Evolutionary conservation across 345 rosid species (phyloP).

Genomic region (Jatropha curcas): DNA sequence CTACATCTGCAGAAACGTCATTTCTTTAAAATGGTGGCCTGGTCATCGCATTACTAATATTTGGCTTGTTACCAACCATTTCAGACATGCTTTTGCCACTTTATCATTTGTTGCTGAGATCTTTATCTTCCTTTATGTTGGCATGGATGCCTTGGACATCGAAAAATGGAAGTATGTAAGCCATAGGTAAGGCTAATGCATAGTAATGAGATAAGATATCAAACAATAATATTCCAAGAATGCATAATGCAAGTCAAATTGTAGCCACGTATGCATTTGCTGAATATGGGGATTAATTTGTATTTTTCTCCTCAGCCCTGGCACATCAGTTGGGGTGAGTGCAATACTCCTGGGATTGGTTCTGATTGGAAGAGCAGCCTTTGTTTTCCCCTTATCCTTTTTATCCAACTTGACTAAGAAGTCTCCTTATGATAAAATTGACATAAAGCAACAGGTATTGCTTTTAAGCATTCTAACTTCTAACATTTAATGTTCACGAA

Average conservation of each 20-base stretch:
- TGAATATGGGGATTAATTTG: background rate
- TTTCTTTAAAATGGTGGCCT: background rate
- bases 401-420: conserved; percentile 84
- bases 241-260: background rate
- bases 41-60: conserved; percentile 14
- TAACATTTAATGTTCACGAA: background rate
- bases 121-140: conserved; percentile 94
- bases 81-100: conserved; percentile 91
- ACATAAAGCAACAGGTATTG: conserved; percentile 66
- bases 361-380: conserved; percentile 86
- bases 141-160: conserved; percentile 96
- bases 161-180: conserved; percentile 86
- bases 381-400: conserved; percentile 82
- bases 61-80: conserved; percentile 11
- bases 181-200: conserved; percentile 54
- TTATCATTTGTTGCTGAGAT: conserved; percentile 90
- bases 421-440: conserved; percentile 50
- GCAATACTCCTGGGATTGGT: conserved; percentile 75
- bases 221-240: background rate
- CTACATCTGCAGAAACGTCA: conserved; percentile 7
- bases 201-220: background rate
- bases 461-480: conserved; percentile 9
- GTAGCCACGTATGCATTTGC: background rate
- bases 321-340: conserved; percentile 70
- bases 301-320: conserved; percentile 56